Base-by-base conservation (phyloP, 2,329 filamentous ascomycete genomes). In the Botryosphaeria dothidea region DNA sequence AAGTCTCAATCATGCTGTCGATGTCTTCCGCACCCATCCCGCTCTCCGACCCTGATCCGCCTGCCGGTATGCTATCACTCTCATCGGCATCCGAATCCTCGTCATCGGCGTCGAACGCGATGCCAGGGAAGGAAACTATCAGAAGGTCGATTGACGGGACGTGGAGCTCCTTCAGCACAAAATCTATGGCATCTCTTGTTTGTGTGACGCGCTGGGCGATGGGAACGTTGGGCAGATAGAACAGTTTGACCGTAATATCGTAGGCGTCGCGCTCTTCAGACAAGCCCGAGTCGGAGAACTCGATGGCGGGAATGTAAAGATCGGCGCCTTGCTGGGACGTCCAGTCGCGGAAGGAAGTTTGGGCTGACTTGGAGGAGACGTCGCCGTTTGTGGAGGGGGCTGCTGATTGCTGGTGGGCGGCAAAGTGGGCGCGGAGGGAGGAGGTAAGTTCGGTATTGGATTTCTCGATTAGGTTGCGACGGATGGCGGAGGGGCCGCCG, bases 401-500 rank as follows among this genome's bases (percentile, higher is more conserved):
- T 64, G 68, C 72, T 70, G 88, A 86, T 73, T 89, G 82, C 75
- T 92, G 90, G 43, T 91, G 90, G 31, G 89, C 87, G 62, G 87
- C 77, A 76, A 98, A 92, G 79, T 94, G 97, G 74, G 89, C 88
- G 71, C 92, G 90, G 19, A 99, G 86, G 3, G 93, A 92, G 73
- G 92, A 93, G 69, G 93, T 91, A 71, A 99, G 87, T 79, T 99
- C 95, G 71, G 93, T 89, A 76, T 98, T 98, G 63, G 94, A 97
- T 75, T 93, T 92, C 74, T 89, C 89, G 69, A 87, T 86, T 66
- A 89, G 85, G 17, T 90, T 88, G 73, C 91, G 92, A 68, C 92
- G 89, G 77, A 97, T 90, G 68, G 97, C 90, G 56, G 92, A 92
- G 65, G 91, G 90, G 65, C 92, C 91, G 68, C 88, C 89, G 71